Percentiles rank a stretch among this genome's conserved stretches.
phyloP scores from a whole-genome alignment of 257 asterid genomes.

The Perilla frutescens region DNA sequence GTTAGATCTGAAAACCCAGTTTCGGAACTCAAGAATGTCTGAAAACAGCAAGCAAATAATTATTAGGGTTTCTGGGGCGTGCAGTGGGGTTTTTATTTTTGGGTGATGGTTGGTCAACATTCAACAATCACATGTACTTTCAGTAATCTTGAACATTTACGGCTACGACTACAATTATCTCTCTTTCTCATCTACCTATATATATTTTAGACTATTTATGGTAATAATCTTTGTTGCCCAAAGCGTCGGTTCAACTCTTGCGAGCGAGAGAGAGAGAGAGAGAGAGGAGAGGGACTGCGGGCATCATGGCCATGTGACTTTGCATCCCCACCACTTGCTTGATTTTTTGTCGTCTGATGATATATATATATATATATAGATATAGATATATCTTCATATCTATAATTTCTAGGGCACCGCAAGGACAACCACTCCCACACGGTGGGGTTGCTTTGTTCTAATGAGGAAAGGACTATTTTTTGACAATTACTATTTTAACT shows the following conservation, averaged over 20 bases:
- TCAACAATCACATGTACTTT: no score
- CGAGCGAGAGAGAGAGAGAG: background rate
- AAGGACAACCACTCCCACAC: conserved; percentile 23
- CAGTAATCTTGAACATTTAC: no score
- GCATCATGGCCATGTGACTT: conserved; percentile 26
- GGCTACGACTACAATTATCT: no score
- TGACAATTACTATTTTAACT: no score
- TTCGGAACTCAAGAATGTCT: no score
- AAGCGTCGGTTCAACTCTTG: background rate
- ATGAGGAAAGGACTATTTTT: background rate
- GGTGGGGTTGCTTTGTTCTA: conserved; percentile 16
- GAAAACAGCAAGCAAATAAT: no score
- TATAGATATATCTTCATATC: background rate
- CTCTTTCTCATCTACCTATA: no score
- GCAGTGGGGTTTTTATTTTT: no score
- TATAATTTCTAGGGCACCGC: conserved; percentile 8
- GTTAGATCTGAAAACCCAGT: conserved; percentile 6
- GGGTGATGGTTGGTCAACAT: no score
- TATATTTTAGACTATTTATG: no score
- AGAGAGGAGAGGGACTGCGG: background rate
- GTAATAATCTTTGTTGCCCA: background rate
- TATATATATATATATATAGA: no score
- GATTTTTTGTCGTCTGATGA: background rate
- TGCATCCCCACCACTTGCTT: conserved; percentile 35
- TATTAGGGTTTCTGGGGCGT: no score